Evolutionary conservation across 2,329 filamentous ascomycete genomes (phyloP), one percentile per base, ranked within the genome.

Genomic region (Cladosporium sp.): DNA sequence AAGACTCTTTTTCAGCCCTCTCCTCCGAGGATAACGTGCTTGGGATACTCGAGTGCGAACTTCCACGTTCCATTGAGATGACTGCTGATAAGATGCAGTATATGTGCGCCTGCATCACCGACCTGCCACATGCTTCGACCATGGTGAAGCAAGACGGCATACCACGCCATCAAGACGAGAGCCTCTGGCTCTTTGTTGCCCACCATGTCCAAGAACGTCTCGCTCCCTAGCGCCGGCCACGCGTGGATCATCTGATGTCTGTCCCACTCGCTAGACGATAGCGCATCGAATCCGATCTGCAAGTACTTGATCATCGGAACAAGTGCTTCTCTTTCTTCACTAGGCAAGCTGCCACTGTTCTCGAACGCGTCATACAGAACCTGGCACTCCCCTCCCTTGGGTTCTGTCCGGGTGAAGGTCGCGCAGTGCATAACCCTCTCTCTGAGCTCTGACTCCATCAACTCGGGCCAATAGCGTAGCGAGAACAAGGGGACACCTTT

Each of bases 131-230:
- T 48, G 10, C 47, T 49, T 45, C 55, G 54, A 3, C 62, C 63
- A 45, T 64, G 70, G 59, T 80, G 75, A n/a, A 81, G 66, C 40
- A 82, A 62, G 3, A 80, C 72, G 10, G 78, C 78, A 58, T 80
- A 81, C 61, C 81, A 75, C 5, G 77, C 78, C 20, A 83, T 65
- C 6, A 82, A 72, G 10, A 79, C 68, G 22, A 82, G 66, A 1
- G 76, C 77, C 61, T 79, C 77, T 0, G 75, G 73, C 3, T 67
- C 8, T 32, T 32, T 32, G 28, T 32, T 7, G 12, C 28, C 8
- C 9, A 32, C 4, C 28, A 32, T 32, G 61, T 36, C 70, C 67
- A 34, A 65, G 45, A 75, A 77, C 9, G 70, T 66, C 13, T 61
- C 64, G 3, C 67, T 62, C 13, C 75, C 61, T 51, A 74, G 65